These are phyloP conservation scores for Phytopythium mirpurense DNA, from an alignment of 352 stramenopile genomes.

Conservation along the genomic window DNA sequence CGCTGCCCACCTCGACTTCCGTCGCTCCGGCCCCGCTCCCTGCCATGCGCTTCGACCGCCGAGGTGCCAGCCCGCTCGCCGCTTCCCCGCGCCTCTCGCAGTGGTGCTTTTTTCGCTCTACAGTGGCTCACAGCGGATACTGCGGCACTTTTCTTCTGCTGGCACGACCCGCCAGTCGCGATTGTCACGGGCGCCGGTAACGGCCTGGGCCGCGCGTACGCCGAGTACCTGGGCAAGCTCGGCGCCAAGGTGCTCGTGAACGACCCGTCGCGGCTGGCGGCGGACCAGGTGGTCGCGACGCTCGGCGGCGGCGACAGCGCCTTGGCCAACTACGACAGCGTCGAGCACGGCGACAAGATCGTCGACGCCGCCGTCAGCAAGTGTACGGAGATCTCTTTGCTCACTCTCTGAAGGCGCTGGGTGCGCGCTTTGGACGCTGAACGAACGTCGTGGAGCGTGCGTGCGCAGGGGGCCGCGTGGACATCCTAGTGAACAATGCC, in stretches of 20 bases:
- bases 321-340: slow-evolving; percentile 71
- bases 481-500: slow-evolving; percentile 94
- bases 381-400: slow-evolving; percentile 49
- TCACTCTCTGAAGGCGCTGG: no score
- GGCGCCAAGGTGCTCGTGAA: slow-evolving; percentile 83
- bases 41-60: slow-evolving; percentile 47
- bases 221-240: slow-evolving; percentile 57
- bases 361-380: slow-evolving; percentile 83
- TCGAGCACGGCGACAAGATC: slow-evolving; percentile 65
- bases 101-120: background rate
- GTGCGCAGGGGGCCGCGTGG: slow-evolving; percentile 62
- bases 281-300: slow-evolving; percentile 48
- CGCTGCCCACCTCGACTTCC: no score
- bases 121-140: background rate
- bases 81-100: background rate
- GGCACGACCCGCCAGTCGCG: slow-evolving; percentile 41
- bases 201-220: slow-evolving; percentile 80
- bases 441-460: no score
- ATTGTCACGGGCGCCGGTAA: slow-evolving; percentile 85
- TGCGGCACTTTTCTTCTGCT: background rate
- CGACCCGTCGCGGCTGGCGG: slow-evolving; percentile 52
- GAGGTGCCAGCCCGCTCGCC: slow-evolving; percentile 17
- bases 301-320: slow-evolving; percentile 48
- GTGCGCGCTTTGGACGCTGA: no score
- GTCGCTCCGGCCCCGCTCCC: slow-evolving; percentile 7